These are phyloP conservation scores for Cyberlindnera mrakii DNA, from an alignment of 805 yeast species.

Conservation along the genomic window DNA sequence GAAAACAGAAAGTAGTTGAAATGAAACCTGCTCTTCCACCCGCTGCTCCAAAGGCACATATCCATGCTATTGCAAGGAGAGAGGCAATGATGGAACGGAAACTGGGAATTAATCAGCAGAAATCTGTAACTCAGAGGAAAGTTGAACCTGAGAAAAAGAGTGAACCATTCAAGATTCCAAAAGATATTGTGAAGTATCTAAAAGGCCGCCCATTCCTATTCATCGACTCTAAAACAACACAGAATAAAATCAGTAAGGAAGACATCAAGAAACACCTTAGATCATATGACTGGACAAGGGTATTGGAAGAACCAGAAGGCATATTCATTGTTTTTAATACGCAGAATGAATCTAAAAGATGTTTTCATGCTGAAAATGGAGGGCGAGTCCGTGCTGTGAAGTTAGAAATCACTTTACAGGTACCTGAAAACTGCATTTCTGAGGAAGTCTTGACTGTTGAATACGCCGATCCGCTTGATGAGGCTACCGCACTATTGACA, in stretches of 20 bases:
- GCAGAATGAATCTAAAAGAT: conserved; percentile 49
- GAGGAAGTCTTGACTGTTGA: conserved; percentile 4
- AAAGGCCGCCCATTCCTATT: conserved; percentile 53
- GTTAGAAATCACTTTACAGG: conserved; percentile 29
- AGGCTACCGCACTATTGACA: conserved; percentile 51
- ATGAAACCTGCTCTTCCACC: conserved; percentile 15
- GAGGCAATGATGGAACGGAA: background rate
- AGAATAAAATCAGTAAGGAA: conserved; percentile 34
- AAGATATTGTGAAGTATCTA: conserved; percentile 41
- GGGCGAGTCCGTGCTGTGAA: conserved; percentile 39
- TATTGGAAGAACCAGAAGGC: conserved; percentile 57
- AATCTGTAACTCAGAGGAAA: conserved; percentile 9
- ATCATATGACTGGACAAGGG: conserved; percentile 59
- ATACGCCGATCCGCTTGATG: conserved; percentile 39
- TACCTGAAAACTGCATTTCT: conserved; percentile 14
- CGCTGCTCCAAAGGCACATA: conserved; percentile 23
- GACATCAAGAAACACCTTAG: conserved; percentile 56
- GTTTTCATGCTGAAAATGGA: conserved; percentile 59
- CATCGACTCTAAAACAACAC: conserved; percentile 43
- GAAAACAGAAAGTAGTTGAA: conserved; percentile 20
- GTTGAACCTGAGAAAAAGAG: conserved; percentile 1
- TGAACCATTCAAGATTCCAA: conserved; percentile 34
- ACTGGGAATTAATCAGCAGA: too few relatives aligned
- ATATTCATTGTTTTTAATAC: conserved; percentile 66
- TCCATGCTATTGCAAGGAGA: conserved; percentile 15